These are phyloP conservation scores for Plasmodium knowlesi DNA, from an alignment of 169 alveolate genomes.

Conservation along the genomic window DNA sequence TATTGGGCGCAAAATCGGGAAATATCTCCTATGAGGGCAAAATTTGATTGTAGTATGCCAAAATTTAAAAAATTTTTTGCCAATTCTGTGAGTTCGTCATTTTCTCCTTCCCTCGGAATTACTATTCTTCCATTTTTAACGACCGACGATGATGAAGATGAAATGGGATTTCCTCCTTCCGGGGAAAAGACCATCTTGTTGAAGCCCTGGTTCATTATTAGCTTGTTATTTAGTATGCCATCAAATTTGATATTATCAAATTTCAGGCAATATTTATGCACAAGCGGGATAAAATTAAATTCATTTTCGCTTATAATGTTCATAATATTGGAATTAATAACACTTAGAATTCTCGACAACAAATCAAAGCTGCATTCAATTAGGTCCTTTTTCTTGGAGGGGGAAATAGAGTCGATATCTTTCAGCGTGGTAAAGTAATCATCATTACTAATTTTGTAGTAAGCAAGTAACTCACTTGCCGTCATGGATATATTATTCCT, in stretches of 20 bases:
- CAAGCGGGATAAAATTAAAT: constrained; percentile 67
- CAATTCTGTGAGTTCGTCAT: constrained; percentile 36
- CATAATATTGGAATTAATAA: constrained; percentile 60
- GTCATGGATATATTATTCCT: constrained; percentile 60
- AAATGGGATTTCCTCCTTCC: background rate
- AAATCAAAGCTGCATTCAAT: constrained; percentile 75
- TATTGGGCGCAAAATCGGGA: constrained; percentile 72
- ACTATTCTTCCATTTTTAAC: background rate
- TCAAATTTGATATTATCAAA: constrained; percentile 45
- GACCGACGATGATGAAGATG: background rate
- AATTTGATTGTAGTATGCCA: constrained; percentile 74
- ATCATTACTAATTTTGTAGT: constrained; percentile 56
- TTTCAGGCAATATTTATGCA: constrained; percentile 68
- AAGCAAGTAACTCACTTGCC: constrained; percentile 63
- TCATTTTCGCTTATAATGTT: constrained; percentile 53
- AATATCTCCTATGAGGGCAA: constrained; percentile 76
- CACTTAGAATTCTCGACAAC: constrained; percentile 71
- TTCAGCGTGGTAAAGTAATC: constrained; percentile 53
- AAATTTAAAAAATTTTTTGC: constrained; percentile 57
- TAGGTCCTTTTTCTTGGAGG: constrained; percentile 66
- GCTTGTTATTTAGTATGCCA: constrained; percentile 9
- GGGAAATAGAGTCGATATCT: constrained; percentile 64
- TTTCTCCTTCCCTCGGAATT: background rate
- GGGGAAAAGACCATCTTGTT: background rate
- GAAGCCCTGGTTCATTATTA: constrained; percentile 9